Base-by-base conservation (phyloP, 2,329 filamentous ascomycete species). In the Calycina herbarum region DNA sequence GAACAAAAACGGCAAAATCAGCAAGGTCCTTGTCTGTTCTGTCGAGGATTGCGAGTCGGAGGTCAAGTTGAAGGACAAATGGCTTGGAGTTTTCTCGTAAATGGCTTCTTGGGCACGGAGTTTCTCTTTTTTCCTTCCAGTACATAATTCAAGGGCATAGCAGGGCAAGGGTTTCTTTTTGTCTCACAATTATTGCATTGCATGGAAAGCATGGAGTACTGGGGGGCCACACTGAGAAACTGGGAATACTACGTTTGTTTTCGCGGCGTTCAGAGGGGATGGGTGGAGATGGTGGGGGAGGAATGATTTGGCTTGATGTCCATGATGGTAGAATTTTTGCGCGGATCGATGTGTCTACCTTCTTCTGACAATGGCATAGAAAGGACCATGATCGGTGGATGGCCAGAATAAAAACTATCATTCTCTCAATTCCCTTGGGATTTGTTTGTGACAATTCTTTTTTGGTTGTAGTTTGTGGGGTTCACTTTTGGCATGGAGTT, bases 11-110 rank as follows among this genome's bases (percentile, higher is more conserved):
- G 27, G 10, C 42, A 57, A 61, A 58, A 42, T 45, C 5, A 64
- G 63, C 35, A 75, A 72, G 51, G 48, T 64, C 13, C 64, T 73
- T 1, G 70, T 81, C 3, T 89, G 87, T 69, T 82, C 82, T 0
- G 86, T 89, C 0, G 84, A 86, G 0, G 82, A 78, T 40, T 89
- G 87, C 73, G 73, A 80, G 1, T 79, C 80, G 1, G 86, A 86
- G 40, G 83, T 87, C 2, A 78, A 77, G 17, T 72, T 73, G 20
- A 89, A 89, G 75, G 75, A 77, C 2, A 81, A 84, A 58, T 89
- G 87, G 87, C 82, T 89, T 17, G 87, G 87, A 11, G 82, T 89
- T 45, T 89, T 84, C 74, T 63, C 76, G 29, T 77, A 65, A 68
- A 29, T 20, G n/a, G 11, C 35, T 33, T 61, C 6, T n/a, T 13